Base-by-base conservation (phyloP, 495 filamentous ascomycete species). In the Podospora australis region DNA sequence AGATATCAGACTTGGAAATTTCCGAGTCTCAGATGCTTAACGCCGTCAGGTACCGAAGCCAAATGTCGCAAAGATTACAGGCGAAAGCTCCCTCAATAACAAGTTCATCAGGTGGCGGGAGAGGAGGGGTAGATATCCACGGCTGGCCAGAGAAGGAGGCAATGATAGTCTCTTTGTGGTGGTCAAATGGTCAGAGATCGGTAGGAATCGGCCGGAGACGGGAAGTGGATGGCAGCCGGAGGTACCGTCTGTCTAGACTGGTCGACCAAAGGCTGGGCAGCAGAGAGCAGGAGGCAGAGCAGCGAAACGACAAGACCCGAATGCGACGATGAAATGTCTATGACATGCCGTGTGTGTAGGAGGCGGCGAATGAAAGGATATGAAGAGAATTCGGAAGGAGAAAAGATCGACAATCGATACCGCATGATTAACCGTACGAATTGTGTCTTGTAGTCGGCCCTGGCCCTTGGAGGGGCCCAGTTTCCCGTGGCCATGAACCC, bases 71-170 rank as follows among this genome's bases (percentile, higher is more conserved):
- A 22, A 24, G 38, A 49, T 35, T 39, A 39, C 26, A 48, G 30
- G 41, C 39, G 40, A 46, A 22, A 51, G 46, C 43, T 29, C 50
- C 64, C 57, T 69, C 55, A 69, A 51, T 69, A 69, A 52, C 66
- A 52, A 58, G 59, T 36, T 67, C 66, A 69, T 69, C 50, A 55
- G 58, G 20, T 19, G 46, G 46, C 22, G 48, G 43, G 20, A 29
- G 5, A 40, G 42, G 19, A 14, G n/a, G 46, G 23, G n/a, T 43
- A 46, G 44, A 48, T 52, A 49, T 29, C 26, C 21, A 3, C 45
- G 26, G 20, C 25, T 39, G 23, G 25, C 17, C 21, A 13, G 7
- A 43, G 19, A 9, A 13, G 30, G 19, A 24, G 17, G 17, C 4
- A 39, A 36, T 19, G 24, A 44, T 14, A 35, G 2, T 8, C 3